These are phyloP conservation scores for Amesomyces nigricolor DNA, from an alignment of 2,329 filamentous ascomycete genomes.

Conservation along the genomic window DNA sequence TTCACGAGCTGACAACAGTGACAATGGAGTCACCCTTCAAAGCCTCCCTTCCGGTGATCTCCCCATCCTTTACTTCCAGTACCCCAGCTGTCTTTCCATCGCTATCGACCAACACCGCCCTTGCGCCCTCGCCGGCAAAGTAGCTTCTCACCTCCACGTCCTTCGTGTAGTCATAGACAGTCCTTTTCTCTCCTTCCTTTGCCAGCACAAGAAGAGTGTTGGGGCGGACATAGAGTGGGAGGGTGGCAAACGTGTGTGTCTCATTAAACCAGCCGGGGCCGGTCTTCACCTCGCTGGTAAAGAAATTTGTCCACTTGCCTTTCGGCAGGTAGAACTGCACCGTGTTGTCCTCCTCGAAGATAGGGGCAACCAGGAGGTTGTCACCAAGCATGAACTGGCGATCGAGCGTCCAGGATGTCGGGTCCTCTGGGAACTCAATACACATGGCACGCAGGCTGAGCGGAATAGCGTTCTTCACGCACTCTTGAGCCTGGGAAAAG, in stretches of 20 bases:
- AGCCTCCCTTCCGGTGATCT: conserved; percentile 35
- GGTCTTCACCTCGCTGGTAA: conserved; percentile 44
- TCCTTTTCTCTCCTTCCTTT: conserved; percentile 34
- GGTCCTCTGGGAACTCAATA: conserved; percentile 65
- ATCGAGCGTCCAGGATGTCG: conserved; percentile 62
- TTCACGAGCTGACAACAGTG: not conserved
- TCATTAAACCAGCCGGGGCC: conserved; percentile 56
- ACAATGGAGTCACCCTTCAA: conserved; percentile 33
- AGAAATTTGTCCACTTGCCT: conserved; percentile 44
- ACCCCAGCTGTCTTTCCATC: conserved; percentile 38
- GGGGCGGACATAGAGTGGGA: conserved; percentile 55
- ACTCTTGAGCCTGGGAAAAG: conserved; percentile 37
- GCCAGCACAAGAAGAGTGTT: conserved; percentile 46
- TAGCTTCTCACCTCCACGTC: conserved; percentile 46
- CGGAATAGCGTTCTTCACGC: conserved; percentile 22
- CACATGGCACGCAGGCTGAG: conserved; percentile 57
- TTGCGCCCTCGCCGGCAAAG: conserved; percentile 37
- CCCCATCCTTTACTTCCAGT: conserved; percentile 36
- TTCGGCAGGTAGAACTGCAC: conserved; percentile 60
- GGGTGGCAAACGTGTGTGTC: conserved; percentile 51
- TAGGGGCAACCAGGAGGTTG: conserved; percentile 56
- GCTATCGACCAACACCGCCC: conserved; percentile 38
- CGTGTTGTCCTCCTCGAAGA: conserved; percentile 57
- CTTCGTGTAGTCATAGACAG: conserved; percentile 43
- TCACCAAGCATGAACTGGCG: conserved; percentile 69